These are phyloP conservation scores for Eragrostis tef DNA, from an alignment of 202 grass and related monocot species.

Conservation along the genomic window DNA sequence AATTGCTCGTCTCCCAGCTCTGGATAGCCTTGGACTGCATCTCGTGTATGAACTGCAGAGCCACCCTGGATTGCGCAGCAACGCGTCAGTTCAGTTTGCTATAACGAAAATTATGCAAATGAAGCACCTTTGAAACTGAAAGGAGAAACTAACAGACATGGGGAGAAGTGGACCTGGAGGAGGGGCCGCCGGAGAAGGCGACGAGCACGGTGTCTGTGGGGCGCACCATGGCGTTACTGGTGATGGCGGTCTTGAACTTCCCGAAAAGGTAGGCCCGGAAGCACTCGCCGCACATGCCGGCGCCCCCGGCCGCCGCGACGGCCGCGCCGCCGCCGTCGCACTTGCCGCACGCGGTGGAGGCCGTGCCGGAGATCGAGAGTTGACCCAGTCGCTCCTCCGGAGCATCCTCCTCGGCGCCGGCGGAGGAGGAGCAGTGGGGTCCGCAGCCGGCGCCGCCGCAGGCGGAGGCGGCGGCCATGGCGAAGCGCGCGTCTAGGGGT, in stretches of 20 bases:
- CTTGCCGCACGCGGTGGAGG: slow-evolving; percentile 60
- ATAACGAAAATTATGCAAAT: background rate
- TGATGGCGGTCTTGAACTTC: slow-evolving; percentile 93
- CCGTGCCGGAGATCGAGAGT: slow-evolving; percentile 36
- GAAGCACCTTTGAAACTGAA: background rate
- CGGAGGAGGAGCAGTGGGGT: slow-evolving; percentile 52
- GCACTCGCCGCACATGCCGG: slow-evolving; percentile 64
- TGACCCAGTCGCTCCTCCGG: slow-evolving; percentile 33
- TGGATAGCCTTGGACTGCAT: slow-evolving; percentile 80
- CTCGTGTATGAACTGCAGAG: slow-evolving; percentile 84
- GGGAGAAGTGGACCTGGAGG: slow-evolving; percentile 61
- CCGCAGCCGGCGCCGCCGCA: slow-evolving; percentile 63
- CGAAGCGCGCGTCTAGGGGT: background rate
- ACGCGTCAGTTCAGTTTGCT: background rate
- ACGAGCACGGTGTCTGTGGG: slow-evolving; percentile 86
- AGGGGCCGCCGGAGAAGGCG: slow-evolving; percentile 88
- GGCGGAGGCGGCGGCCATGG: slow-evolving; percentile 53
- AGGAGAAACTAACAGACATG: background rate
- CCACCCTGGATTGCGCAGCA: slow-evolving; percentile 53
- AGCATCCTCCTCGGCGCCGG: slow-evolving; percentile 16
- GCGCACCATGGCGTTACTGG: slow-evolving; percentile 85
- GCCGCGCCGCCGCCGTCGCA: slow-evolving; percentile 55
- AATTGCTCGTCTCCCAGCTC: slow-evolving; percentile 87
- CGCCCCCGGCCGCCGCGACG: slow-evolving; percentile 50
- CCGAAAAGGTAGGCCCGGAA: slow-evolving; percentile 70